These are phyloP conservation scores for Cytauxzoon felis DNA, from an alignment of 169 alveolate species.

Conservation along the genomic window DNA sequence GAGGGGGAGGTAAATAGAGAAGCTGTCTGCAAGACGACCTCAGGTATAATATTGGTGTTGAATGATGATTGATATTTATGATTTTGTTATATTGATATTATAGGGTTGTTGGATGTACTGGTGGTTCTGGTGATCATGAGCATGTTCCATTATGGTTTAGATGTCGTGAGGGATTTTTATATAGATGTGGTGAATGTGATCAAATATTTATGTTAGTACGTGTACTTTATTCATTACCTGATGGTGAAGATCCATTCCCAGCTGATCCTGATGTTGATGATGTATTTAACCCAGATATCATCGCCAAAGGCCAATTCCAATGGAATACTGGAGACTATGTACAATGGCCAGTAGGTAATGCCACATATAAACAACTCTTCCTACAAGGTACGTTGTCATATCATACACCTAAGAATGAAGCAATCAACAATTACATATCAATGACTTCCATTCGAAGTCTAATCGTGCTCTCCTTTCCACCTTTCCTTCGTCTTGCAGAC, in stretches of 20 bases:
- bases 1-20: no score
- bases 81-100: not conserved
- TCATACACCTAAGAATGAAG: conserved; percentile 20
- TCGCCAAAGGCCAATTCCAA: conserved; percentile 77
- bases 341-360: conserved; percentile 81
- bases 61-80: not conserved
- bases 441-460: no score
- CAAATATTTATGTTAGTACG: conserved; percentile 88
- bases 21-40: no score
- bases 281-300: conserved; percentile 75
- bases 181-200: conserved; percentile 89
- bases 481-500: no score
- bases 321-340: conserved; percentile 81
- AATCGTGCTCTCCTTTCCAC: no score
- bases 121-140: conserved; percentile 87
- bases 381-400: conserved; percentile 65
- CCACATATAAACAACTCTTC: conserved; percentile 72
- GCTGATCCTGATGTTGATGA: conserved; percentile 82
- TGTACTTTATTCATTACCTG: conserved; percentile 76
- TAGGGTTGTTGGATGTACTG: conserved; percentile 84
- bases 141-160: conserved; percentile 81
- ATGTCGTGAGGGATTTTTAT: conserved; percentile 85
- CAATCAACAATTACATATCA: no score
- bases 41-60: no score
- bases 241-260: conserved; percentile 84